Evolutionary conservation across 2,329 filamentous ascomycete genomes (phyloP), one percentile per base, ranked within the genome.

Genomic region (Penicillium digitatum): DNA sequence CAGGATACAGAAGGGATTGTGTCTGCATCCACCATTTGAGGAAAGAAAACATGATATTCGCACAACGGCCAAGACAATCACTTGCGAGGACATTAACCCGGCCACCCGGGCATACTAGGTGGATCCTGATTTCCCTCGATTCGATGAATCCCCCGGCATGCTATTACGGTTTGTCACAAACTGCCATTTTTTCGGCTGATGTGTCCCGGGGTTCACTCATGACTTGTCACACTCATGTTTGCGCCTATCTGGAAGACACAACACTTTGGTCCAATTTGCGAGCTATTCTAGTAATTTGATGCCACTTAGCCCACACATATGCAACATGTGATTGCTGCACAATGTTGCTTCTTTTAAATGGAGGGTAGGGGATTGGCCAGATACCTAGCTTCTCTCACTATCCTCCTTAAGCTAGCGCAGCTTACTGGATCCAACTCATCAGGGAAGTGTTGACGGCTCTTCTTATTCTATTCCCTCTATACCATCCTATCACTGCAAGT

Each of bases 251-350:
- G 10, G 48, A 60, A 20, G 40, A 63, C 8, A 59, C 53, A 11
- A 16, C 43, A 22, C 43, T 24, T 42, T 32, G 22, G 1, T 45
- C 20, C 27, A 18, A 27, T 42, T 34, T 34, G 5, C 8, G 20
- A 24, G 43, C 8, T 32, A 9, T 5, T 3, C 58, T 61, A 59
- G 59, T 60, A 71, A 69, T 72, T 75, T 74, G 74, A 74, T 60
- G 55, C 47, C 52, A 54, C 45, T 54, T 5, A 3, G 9, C 18
- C 51, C 58, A 66, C 58, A 95, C 90, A 88, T 84, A 80, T 92
- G 89, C 82, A 95, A 91, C 82, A 80, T 83, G 75, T 95, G 90
- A 90, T 87, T 93, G 67, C 75, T 91, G 69, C 81, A 81, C 66
- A 83, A 90, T 76, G 79, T 92, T 69, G 79, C 83, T 65, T 81